phyloP scores from a whole-genome alignment of 2,329 filamentous ascomycete genomes.

The Fusarium tanahbumbuense region DNA sequence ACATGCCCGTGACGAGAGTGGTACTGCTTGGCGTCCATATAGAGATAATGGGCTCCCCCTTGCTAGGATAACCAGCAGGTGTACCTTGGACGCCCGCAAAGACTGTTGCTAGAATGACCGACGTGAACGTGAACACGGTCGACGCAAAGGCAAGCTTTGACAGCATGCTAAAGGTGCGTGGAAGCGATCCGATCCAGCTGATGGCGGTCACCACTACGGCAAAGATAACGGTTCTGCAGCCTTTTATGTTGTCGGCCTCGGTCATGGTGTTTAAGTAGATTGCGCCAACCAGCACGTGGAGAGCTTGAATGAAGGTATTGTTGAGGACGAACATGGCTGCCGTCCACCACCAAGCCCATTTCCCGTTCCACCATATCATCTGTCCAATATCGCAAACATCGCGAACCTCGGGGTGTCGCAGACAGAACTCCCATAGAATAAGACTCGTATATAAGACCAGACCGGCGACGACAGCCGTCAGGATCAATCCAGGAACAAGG shows the following conservation, averaged over 20 bases:
- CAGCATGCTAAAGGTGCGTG: conserved; percentile 84
- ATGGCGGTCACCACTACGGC: conserved; percentile 77
- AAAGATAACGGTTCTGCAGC: conserved; percentile 81
- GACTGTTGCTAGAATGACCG: conserved; percentile 84
- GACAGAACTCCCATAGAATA: conserved; percentile 81
- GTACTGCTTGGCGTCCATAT: conserved; percentile 75
- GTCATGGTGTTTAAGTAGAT: conserved; percentile 92
- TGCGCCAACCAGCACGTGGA: conserved; percentile 85
- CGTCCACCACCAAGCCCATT: conserved; percentile 74
- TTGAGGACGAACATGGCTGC: conserved; percentile 92
- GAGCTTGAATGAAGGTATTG: conserved; percentile 87
- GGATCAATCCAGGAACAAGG: conserved; percentile 82
- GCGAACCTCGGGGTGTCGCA: conserved; percentile 87
- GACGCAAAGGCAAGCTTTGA: conserved; percentile 82
- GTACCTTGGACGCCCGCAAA: conserved; percentile 82
- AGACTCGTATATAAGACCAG: conserved; percentile 81
- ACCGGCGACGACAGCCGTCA: conserved; percentile 80
- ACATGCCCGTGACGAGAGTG: conserved; percentile 83
- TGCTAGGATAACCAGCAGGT: conserved; percentile 71
- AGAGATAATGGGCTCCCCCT: conserved; percentile 73
- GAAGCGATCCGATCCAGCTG: conserved; percentile 82
- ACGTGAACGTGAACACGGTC: conserved; percentile 88
- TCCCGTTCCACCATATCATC: conserved; percentile 87
- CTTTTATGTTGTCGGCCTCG: conserved; percentile 68
- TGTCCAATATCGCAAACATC: conserved; percentile 95